phyloP scores from a whole-genome alignment of 495 filamentous ascomycete species.

The Pseudomonodictys pantanalensis region DNA sequence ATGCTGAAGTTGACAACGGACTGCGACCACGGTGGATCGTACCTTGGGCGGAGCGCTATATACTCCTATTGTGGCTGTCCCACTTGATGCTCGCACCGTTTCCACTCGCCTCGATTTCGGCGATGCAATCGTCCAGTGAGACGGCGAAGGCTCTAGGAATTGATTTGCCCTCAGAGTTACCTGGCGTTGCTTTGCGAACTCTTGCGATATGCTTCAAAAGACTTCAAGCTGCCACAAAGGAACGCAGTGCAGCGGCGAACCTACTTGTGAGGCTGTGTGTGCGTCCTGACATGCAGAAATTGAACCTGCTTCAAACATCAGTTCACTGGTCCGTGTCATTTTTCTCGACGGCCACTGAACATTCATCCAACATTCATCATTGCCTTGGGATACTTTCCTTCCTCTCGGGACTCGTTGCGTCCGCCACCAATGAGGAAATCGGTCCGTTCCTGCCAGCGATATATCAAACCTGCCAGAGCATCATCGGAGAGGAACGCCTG shows the following conservation, averaged over 20 bases:
- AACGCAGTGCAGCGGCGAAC: constrained; percentile 77
- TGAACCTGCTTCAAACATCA: constrained; percentile 64
- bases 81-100: constrained; percentile 92
- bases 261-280: constrained; percentile 79
- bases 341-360: constrained; percentile 44
- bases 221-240: constrained; percentile 74
- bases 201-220: constrained; percentile 67
- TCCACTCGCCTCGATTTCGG: constrained; percentile 81
- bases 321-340: constrained; percentile 64
- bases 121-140: constrained; percentile 36
- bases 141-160: constrained; percentile 38
- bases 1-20: neutral
- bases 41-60: constrained; percentile 81
- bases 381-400: constrained; percentile 74
- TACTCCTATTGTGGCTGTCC: constrained; percentile 87
- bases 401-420: constrained; percentile 66
- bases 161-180: constrained; percentile 53
- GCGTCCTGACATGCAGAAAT: constrained; percentile 79
- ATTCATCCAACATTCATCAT: constrained; percentile 51
- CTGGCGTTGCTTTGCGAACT: constrained; percentile 67
- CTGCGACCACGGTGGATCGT: constrained; percentile 21
- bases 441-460: constrained; percentile 49
- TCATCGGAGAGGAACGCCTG: constrained; percentile 44
- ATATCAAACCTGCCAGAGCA: constrained; percentile 52
- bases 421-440: constrained; percentile 54